Percentiles rank a stretch among this genome's conserved stretches.
These are phyloP conservation scores for Lathyrus aphaca DNA, from an alignment of 306 rosid genomes.

Conservation along the genomic window DNA sequence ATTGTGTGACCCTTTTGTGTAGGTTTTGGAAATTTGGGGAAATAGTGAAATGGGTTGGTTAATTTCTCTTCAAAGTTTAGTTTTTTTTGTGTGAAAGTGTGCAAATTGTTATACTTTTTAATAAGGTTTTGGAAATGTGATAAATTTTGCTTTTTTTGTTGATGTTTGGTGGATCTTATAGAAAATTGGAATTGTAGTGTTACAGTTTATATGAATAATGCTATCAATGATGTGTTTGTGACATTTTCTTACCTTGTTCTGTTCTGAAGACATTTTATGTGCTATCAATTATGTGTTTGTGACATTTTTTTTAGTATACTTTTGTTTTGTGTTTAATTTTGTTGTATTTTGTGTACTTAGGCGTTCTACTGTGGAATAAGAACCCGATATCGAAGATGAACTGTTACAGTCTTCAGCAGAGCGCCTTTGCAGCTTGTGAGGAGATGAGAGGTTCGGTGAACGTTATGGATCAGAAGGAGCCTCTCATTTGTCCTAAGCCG, in stretches of 20 bases:
- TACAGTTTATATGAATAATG: neutral
- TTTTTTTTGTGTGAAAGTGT: neutral
- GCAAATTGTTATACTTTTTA: neutral
- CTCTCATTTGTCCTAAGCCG: slow-evolving; percentile 83
- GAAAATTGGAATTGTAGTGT: neutral
- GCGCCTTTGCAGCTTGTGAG: slow-evolving; percentile 69
- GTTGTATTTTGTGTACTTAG: slow-evolving; percentile 41
- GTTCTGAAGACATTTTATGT: neutral
- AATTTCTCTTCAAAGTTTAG: neutral
- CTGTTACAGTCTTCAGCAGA: slow-evolving; percentile 71
- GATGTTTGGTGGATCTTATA: slow-evolving; percentile 21
- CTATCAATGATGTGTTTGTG: neutral
- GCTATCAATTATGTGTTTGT: neutral
- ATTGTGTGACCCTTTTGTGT: neutral
- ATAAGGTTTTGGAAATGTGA: neutral
- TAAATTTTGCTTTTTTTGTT: neutral
- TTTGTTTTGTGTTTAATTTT: slow-evolving; percentile 16
- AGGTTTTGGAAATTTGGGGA: slow-evolving; percentile 21
- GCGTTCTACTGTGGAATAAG: slow-evolving; percentile 63
- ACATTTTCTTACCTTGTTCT: neutral
- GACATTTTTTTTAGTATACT: neutral
- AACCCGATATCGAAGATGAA: slow-evolving; percentile 59
- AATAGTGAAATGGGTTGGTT: slow-evolving; percentile 14
- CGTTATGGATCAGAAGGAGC: slow-evolving; percentile 57
- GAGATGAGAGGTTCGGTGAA: slow-evolving; percentile 56